Percentiles rank a stretch among this genome's conserved stretches.
Evolutionary conservation across 805 yeast genomes (phyloP).

Genomic region (Ogataea naganishii): DNA sequence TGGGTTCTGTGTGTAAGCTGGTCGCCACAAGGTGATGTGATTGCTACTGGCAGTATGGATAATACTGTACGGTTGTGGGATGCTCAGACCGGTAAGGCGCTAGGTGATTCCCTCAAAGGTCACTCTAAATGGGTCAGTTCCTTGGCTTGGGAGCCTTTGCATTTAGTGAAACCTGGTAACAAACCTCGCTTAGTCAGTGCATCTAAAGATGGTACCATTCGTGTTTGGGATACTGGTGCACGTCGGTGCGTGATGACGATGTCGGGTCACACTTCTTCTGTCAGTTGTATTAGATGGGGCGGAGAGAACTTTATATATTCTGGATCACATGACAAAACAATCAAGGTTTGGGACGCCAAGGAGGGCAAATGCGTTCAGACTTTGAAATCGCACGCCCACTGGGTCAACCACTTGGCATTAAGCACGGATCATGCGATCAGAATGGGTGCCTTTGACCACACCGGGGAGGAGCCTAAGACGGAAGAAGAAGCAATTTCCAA

Average conservation of each 20-base stretch:
- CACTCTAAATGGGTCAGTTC: conserved; percentile 88
- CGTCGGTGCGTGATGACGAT: conserved; percentile 61
- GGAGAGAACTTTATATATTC: conserved; percentile 80
- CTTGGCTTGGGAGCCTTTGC: conserved; percentile 90
- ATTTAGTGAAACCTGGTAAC: conserved; percentile 58
- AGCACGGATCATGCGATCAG: conserved; percentile 86
- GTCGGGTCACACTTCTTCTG: conserved; percentile 83
- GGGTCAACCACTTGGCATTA: conserved; percentile 92
- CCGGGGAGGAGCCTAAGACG: conserved; percentile 34
- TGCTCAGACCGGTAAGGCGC: conserved; percentile 56
- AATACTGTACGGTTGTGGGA: conserved; percentile 86
- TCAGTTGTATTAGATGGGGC: conserved; percentile 96
- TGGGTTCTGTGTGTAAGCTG: conserved; percentile 92
- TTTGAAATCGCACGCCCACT: conserved; percentile 86
- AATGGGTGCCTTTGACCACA: conserved; percentile 82
- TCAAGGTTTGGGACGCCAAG: conserved; percentile 81
- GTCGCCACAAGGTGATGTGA: conserved; percentile 83
- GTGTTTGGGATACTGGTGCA: conserved; percentile 78
- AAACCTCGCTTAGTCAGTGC: conserved; percentile 72
- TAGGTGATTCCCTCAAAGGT: conserved; percentile 71
- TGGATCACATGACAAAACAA: conserved; percentile 90
- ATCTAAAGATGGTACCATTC: conserved; percentile 85
- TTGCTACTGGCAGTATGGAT: conserved; percentile 97
- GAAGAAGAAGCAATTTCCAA: conserved; percentile 38
- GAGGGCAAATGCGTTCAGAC: conserved; percentile 74